These are phyloP conservation scores for Emmonsiellopsis sp. DNA, from an alignment of 2,329 filamentous ascomycete species.

Conservation along the genomic window DNA sequence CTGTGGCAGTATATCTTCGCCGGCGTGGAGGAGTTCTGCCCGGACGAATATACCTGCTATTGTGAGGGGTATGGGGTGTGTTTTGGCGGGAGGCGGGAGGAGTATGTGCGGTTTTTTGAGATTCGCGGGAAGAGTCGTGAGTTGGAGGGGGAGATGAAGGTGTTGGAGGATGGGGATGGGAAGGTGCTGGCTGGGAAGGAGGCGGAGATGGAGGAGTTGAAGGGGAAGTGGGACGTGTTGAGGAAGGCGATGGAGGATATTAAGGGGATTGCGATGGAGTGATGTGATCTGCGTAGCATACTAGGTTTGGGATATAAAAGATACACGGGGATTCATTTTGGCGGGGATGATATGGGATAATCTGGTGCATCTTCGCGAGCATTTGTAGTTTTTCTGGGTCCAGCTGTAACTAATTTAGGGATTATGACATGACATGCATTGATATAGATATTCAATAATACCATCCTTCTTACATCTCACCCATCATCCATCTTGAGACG, in stretches of 20 bases:
- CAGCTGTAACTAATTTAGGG: no score
- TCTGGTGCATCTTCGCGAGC: no score
- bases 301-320: background rate
- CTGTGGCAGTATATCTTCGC: slow-evolving; percentile 56
- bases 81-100: slow-evolving; percentile 31
- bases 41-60: slow-evolving; percentile 48
- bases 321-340: background rate
- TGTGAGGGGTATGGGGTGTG: slow-evolving; percentile 57
- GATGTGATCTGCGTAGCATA: background rate
- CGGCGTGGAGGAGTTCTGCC: slow-evolving; percentile 34
- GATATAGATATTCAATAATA: no score
- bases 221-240: background rate
- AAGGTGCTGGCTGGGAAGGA: background rate
- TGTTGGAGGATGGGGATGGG: slow-evolving; percentile 7
- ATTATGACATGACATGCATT: no score
- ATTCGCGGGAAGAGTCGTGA: background rate
- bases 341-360: no score
- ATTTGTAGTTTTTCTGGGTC: no score
- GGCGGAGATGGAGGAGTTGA: background rate
- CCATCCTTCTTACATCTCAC: no score
- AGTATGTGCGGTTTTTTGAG: background rate
- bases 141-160: slow-evolving; percentile 37
- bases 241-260: background rate
- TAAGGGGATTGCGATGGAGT: background rate
- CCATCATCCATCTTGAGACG: no score